Base-by-base conservation (phyloP, 306 rosid species). In the Vigna unguiculata region DNA sequence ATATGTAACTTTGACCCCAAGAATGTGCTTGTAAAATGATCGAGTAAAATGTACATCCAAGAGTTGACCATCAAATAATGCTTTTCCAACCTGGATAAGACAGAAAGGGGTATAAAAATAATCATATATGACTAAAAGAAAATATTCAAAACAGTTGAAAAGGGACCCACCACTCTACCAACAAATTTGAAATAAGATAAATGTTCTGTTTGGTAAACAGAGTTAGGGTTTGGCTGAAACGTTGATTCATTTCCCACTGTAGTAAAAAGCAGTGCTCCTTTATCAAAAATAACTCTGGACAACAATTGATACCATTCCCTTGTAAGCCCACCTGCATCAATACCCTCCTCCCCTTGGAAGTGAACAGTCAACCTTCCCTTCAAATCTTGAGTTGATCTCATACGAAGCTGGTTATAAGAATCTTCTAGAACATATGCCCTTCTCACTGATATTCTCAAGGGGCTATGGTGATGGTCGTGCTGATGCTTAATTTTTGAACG, bases 311-410 rank as follows among this genome's bases (percentile, higher is more conserved):
- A 96, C 99, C 99, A 96, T 80, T 96, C 99, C 88, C 99, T 91
- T 38, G 99, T 91, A 76, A 96, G 99, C 57, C 99, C 99, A 59
- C 98, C 99, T 1, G 99, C 99, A 85, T 96, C 99, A 64, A 96
- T 93, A 65, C 99, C 99, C 84, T 96, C 99, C 91, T 96, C 99
- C 81, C 98, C 99, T 90, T 96, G 99, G 83, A 96, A 96, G 86
- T 96, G 93, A 82, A 96, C 98, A 20, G 97, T 96, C 90, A 96
- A 84, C 88, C 99, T 91, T 55, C 98, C 99, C 87, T 91, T 96
- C 88, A 96, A 80, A 82, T 96, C 98, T 69, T 79, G 84, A 60
- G 90, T 80, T 28, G 98, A 79, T 83, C 99, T 86, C 98, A 96
- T 70, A 67, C 99, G 98, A 85, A 96, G 87, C 83, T 96, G 99